Conservation (phyloP, 2,329 filamentous ascomycete genomes). For the Stenocarpella maydis region DNA sequence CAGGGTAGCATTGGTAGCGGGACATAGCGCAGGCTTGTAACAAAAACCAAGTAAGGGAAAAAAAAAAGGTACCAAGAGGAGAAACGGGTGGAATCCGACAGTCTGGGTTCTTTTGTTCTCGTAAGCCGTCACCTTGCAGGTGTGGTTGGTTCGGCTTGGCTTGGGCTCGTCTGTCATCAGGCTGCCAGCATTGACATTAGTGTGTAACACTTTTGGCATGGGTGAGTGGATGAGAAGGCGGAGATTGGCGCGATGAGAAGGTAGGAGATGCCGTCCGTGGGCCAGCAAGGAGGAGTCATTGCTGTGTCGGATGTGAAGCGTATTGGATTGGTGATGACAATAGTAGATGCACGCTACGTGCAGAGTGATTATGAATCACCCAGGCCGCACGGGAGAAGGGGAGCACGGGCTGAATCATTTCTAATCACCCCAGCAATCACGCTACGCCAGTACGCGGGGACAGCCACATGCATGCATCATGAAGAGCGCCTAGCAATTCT, state of each 20-base stretch:
- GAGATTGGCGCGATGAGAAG: conserved; percentile 28
- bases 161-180: conserved; percentile 20
- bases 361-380: conserved; percentile 17
- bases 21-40: background rate
- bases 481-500: conserved; percentile 7
- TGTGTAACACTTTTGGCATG: background rate
- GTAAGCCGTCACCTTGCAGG: conserved; percentile 12
- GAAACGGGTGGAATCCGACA: conserved; percentile 30
- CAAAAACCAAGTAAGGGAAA: too few relatives aligned
- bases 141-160: conserved; percentile 10
- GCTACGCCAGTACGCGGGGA: background rate
- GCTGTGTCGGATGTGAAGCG: conserved; percentile 12
- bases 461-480: background rate
- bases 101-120: background rate
- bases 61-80: background rate
- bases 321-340: conserved; percentile 25
- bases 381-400: background rate
- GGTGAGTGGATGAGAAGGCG: conserved; percentile 30
- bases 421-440: conserved; percentile 9
- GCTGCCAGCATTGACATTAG: conserved; percentile 3
- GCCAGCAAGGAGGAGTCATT: conserved; percentile 1
- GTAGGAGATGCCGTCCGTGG: background rate
- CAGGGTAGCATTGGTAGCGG: conserved; percentile 21
- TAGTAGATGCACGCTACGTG: conserved; percentile 11
- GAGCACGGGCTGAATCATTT: conserved; percentile 15